These are phyloP conservation scores for Chrysanthemum lavandulifolium DNA, from an alignment of 129 eudicot species.

Conservation along the genomic window DNA sequence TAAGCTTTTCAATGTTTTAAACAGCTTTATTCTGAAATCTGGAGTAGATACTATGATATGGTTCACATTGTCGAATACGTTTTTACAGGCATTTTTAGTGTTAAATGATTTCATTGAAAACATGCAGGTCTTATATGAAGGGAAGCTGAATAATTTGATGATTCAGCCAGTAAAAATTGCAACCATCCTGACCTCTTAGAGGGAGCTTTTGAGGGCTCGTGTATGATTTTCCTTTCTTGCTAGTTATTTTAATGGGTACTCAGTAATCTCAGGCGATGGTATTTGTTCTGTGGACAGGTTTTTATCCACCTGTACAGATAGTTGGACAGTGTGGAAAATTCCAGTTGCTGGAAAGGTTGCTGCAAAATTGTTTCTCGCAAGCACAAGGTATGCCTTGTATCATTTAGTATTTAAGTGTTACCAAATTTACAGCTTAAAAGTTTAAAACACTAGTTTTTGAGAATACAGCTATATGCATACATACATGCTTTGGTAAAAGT, in stretches of 20 bases:
- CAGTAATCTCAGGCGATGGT: background rate
- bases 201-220: constrained; percentile 76
- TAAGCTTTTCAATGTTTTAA: no score
- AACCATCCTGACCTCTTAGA: constrained; percentile 94
- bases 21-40: no score
- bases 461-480: no score
- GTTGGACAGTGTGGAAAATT: constrained; percentile 96
- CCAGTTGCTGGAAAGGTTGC: constrained; percentile 66
- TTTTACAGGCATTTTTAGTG: background rate
- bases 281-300: constrained; percentile 38
- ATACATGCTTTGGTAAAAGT: no score
- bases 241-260: background rate
- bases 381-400: constrained; percentile 56
- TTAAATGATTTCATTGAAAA: constrained; percentile 14
- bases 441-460: no score
- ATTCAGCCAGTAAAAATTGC: constrained; percentile 93
- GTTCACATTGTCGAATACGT: background rate
- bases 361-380: constrained; percentile 68
- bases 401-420: background rate
- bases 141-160: constrained; percentile 70
- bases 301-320: constrained; percentile 84
- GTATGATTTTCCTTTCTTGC: constrained; percentile 42
- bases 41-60: background rate
- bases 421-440: no score
- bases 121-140: constrained; percentile 64